A percentile compares a stretch with the other conserved stretches of the same genome.
phyloP scores from a whole-genome alignment of 768 basidiomycete genomes.

The Lactarius vividus region DNA sequence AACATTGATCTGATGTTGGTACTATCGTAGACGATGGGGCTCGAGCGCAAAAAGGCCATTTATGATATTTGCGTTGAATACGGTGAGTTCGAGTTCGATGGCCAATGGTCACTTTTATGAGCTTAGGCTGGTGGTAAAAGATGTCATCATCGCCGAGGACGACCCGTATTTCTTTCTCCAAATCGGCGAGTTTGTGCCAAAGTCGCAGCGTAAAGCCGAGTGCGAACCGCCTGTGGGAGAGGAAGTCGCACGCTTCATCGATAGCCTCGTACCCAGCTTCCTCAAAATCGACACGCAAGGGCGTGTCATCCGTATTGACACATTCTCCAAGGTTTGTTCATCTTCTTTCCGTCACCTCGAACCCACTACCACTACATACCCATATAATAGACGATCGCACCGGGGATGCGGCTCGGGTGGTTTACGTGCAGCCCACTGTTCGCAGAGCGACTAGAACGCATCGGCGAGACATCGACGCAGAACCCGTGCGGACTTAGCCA shows the following conservation, averaged over 20 bases:
- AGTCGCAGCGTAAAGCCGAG: conserved; percentile 34
- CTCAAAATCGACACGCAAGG: conserved; percentile 74
- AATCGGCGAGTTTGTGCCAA: conserved; percentile 51
- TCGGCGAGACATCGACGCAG: conserved; percentile 66
- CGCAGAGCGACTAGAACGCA: conserved; percentile 69
- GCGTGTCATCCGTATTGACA: conserved; percentile 79
- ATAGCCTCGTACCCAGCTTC: conserved; percentile 57
- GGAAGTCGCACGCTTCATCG: conserved; percentile 47
- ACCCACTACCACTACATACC: not conserved
- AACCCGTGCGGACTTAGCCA: conserved; percentile 72
- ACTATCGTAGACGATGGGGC: conserved; percentile 51
- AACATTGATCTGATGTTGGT: conserved; percentile 1
- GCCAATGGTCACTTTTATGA: conserved; percentile 4
- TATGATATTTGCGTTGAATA: conserved; percentile 83
- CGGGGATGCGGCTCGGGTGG: conserved; percentile 77
- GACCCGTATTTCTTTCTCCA: conserved; percentile 83
- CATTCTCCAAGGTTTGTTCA: conserved; percentile 62
- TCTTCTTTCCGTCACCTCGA: conserved; percentile 1
- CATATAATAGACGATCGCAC: conserved; percentile 67
- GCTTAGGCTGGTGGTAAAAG: conserved; percentile 32
- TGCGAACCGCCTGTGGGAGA: conserved; percentile 29
- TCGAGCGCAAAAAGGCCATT: conserved; percentile 67
- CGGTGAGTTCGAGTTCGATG: conserved; percentile 40
- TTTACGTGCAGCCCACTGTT: conserved; percentile 75
- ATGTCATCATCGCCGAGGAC: conserved; percentile 79